Evolutionary conservation across 2,329 filamentous ascomycete genomes (phyloP), one percentile per base, ranked within the genome.

Genomic region (Stachybotrys chlorohalonatus): DNA sequence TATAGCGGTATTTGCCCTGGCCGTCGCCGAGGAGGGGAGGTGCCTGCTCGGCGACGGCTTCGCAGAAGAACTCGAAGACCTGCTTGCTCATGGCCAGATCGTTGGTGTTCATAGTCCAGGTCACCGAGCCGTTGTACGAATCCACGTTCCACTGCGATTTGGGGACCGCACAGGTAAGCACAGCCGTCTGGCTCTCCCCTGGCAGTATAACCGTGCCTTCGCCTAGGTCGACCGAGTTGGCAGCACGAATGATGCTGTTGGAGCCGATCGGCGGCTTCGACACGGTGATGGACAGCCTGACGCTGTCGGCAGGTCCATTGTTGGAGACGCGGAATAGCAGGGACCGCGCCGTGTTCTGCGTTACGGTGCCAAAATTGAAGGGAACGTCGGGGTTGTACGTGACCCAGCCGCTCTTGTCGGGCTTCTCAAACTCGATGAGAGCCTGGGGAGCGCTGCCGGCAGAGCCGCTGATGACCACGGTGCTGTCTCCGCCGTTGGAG

Each of bases 211-310:
- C 66, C 0, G 76, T 80, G 3, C 82, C 82, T 60, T 85, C 82
- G 0, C 76, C 80, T 1, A 84, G 73, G 51, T 83, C 81, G 8
- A 82, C 71, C 16, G 77, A 73, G 62, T 84, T 85, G 11, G 70
- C 72, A 1, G 80, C 77, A 17, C 74, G 71, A 46, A 84, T 73
- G 24, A 83, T 74, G 3, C 79, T 77, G n/a, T 68, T 60, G 3
- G 80, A 70, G 13, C 79, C 80, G 53, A 80, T 83, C 0, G 82
- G 82, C 5, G 81, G 80, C 62, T 85, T 85, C 0, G 81, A 84
- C 2, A 85, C 79, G 0, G 81, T 83, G 13, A 84, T 66, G 0
- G 76, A 79, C 1, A 84, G 70, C 1, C 67, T 67, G 11, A 78
- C 74, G 6, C 73, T 73, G 2, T 75, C 75, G 0, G 65, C 52